A percentile compares a stretch with the other conserved stretches of the same genome.
Evolutionary conservation across 345 rosid species (phyloP).

Genomic region (Abelmoschus esculentus): DNA sequence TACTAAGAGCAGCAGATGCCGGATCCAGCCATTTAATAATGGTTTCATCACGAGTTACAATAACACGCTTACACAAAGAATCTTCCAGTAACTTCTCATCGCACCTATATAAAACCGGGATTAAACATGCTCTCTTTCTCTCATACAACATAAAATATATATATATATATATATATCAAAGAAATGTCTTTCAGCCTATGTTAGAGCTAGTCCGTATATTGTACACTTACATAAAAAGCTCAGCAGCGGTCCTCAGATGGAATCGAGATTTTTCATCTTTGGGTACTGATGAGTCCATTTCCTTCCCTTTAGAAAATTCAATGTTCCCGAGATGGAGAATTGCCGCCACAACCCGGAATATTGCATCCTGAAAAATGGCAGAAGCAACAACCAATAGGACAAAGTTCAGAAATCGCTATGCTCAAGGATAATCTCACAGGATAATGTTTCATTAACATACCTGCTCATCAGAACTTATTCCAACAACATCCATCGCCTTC

Average conservation of each 20-base stretch:
- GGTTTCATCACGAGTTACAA: slow-evolving; percentile 96
- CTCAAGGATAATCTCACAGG: slow-evolving; percentile 6
- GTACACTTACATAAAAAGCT: slow-evolving; percentile 64
- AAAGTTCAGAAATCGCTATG: slow-evolving; percentile 5
- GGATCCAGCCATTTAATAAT: slow-evolving; percentile 96
- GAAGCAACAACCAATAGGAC: slow-evolving; percentile 4
- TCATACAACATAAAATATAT: too few species aligned
- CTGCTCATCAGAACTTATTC: slow-evolving; percentile 84
- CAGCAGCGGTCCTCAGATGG: slow-evolving; percentile 85
- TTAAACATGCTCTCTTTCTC: slow-evolving; percentile 8
- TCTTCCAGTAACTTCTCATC: slow-evolving; percentile 84
- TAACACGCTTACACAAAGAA: slow-evolving; percentile 94
- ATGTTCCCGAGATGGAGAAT: slow-evolving; percentile 92
- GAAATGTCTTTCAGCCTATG: neutral
- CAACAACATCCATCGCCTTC: slow-evolving; percentile 94
- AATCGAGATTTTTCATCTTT: slow-evolving; percentile 84
- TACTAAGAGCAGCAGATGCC: slow-evolving; percentile 66
- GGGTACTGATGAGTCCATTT: slow-evolving; percentile 80
- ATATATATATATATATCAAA: slow-evolving; percentile 12
- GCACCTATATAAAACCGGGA: slow-evolving; percentile 48
- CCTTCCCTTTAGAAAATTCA: slow-evolving; percentile 87
- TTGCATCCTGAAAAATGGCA: slow-evolving; percentile 50
- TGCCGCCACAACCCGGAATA: slow-evolving; percentile 89
- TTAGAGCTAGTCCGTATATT: slow-evolving; percentile 5
- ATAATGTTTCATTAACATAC: slow-evolving; percentile 26